Percentiles rank a stretch among this genome's conserved stretches.
These are phyloP conservation scores for Holtermanniella nyarrowii DNA, from an alignment of 768 basidiomycete genomes.

Conservation along the genomic window DNA sequence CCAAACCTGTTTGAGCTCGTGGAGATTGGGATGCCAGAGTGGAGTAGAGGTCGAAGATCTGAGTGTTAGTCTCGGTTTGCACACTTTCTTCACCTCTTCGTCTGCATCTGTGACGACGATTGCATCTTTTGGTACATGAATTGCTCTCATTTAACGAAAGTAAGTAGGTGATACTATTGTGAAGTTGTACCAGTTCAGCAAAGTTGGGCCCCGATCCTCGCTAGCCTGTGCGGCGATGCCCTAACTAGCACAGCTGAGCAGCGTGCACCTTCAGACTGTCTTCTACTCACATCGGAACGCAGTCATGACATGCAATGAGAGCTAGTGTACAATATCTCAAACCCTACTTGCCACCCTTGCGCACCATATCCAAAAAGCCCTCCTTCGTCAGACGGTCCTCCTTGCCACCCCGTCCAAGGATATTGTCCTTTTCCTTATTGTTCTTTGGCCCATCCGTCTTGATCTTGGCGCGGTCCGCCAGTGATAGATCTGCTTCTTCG, in stretches of 20 bases:
- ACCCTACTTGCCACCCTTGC: conserved; percentile 20
- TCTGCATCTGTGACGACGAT: conserved; percentile 32
- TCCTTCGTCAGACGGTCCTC: conserved; percentile 40
- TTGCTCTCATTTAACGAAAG: too few species aligned
- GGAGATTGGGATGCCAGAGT: conserved; percentile 18
- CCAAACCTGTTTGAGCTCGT: conserved; percentile 20
- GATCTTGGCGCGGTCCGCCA: conserved; percentile 23
- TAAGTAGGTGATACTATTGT: too few species aligned
- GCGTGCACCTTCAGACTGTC: too few species aligned
- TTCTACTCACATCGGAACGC: too few species aligned
- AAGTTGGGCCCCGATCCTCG: too few species aligned
- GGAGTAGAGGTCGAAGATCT: conserved; percentile 37
- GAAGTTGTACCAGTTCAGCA: too few species aligned
- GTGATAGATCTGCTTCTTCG: conserved; percentile 18
- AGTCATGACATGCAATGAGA: too few species aligned
- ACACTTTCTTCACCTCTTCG: conserved; percentile 27
- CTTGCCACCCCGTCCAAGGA: conserved; percentile 37
- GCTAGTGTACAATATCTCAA: not conserved
- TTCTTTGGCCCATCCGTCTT: conserved; percentile 23
- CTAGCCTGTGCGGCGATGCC: too few species aligned
- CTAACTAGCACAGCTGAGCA: too few species aligned
- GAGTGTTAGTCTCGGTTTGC: not conserved
- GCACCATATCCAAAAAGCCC: conserved; percentile 41
- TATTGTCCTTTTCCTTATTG: conserved; percentile 41
- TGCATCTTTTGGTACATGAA: too few species aligned